These are phyloP conservation scores for Geotrichum candidum DNA, from an alignment of 1,139 yeast genomes.

Conservation along the genomic window DNA sequence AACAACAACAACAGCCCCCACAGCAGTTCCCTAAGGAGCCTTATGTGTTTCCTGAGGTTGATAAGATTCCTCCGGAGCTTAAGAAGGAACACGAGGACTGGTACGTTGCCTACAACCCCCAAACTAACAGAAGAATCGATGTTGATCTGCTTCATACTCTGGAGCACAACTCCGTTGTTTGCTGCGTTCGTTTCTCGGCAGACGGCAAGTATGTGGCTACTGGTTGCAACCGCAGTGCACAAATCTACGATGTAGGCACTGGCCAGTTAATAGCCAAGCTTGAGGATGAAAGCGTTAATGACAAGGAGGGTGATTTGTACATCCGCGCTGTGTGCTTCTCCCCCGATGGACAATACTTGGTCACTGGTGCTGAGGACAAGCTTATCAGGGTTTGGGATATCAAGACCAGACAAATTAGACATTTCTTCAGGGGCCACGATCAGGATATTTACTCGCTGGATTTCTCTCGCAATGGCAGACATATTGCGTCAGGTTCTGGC, in stretches of 20 bases:
- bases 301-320: constrained; percentile 67
- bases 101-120: constrained; percentile 70
- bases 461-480: constrained; percentile 84
- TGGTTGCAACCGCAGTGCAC: constrained; percentile 83
- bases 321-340: constrained; percentile 94
- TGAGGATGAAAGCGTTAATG: constrained; percentile 58
- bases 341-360: constrained; percentile 90
- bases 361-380: constrained; percentile 97
- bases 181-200: constrained; percentile 75
- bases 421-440: constrained; percentile 91
- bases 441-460: constrained; percentile 95
- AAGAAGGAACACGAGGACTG: constrained; percentile 83
- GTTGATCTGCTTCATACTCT: constrained; percentile 83
- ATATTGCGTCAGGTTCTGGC: constrained; percentile 88
- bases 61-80: constrained; percentile 59
- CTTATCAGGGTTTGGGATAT: constrained; percentile 98
- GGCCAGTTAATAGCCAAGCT: constrained; percentile 85
- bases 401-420: constrained; percentile 78
- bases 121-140: constrained; percentile 56
- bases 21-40: constrained; percentile 12
- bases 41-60: background rate
- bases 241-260: constrained; percentile 85
- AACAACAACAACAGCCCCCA: constrained; percentile 14
- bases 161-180: constrained; percentile 89
- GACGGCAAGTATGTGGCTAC: constrained; percentile 55